A percentile compares a stretch with the other conserved stretches of the same genome.
Evolutionary conservation across 805 yeast species (phyloP).

Genomic region (Groenewaldozyma salmanticensis): DNA sequence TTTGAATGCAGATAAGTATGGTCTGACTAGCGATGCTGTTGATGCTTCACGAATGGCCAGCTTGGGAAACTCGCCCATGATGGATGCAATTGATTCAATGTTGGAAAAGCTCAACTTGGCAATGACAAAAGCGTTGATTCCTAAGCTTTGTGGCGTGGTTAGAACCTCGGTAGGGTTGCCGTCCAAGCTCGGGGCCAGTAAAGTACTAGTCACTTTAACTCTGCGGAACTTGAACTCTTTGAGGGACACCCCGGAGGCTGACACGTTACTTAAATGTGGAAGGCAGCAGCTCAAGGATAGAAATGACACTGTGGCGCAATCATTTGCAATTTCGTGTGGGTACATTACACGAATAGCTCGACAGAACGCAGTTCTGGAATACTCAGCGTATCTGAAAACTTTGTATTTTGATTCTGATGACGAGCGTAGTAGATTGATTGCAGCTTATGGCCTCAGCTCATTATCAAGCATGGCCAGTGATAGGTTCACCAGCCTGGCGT

Average conservation of each 20-base stretch:
- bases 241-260: constrained; percentile 40
- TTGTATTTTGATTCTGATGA: constrained; percentile 51
- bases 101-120: constrained; percentile 48
- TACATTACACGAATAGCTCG: constrained; percentile 59
- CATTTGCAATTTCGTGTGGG: constrained; percentile 77
- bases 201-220: constrained; percentile 56
- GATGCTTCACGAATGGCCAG: constrained; percentile 69
- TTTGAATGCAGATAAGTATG: constrained; percentile 81
- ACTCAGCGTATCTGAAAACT: constrained; percentile 40
- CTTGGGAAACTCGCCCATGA: constrained; percentile 74
- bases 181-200: constrained; percentile 77
- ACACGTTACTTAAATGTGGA: constrained; percentile 50
- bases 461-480: constrained; percentile 62
- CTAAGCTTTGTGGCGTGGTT: constrained; percentile 44
- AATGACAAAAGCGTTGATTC: constrained; percentile 40
- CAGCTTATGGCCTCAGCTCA: constrained; percentile 55
- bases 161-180: constrained; percentile 79
- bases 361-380: constrained; percentile 40
- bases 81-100: constrained; percentile 72
- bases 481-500: constrained; percentile 49
- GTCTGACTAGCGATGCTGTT: constrained; percentile 56
- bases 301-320: constrained; percentile 60
- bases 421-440: constrained; percentile 38
- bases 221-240: constrained; percentile 41
- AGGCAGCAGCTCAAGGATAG: constrained; percentile 53